phyloP scores from a whole-genome alignment of 495 filamentous ascomycete genomes.

The Aspergillus diversus region DNA sequence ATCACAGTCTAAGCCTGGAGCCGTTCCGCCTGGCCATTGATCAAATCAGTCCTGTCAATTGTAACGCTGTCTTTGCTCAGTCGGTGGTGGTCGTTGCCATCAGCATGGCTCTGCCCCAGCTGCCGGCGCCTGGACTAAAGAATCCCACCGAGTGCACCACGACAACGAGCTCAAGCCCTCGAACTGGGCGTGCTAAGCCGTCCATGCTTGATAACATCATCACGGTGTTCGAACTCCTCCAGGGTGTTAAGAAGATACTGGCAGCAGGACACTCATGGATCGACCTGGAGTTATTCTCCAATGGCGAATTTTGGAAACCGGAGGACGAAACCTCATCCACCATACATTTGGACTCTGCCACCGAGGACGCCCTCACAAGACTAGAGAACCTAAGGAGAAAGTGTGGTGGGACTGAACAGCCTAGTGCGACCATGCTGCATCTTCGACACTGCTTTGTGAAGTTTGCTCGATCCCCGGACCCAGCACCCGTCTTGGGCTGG shows the following conservation, averaged over 20 bases:
- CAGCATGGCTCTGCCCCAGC: conserved; percentile 43
- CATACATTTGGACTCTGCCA: conserved; percentile 24
- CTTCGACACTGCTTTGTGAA: conserved; percentile 33
- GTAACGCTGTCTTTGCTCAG: conserved; percentile 50
- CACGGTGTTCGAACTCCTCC: conserved; percentile 33
- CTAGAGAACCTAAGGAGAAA: conserved; percentile 23
- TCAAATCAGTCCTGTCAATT: conserved; percentile 44
- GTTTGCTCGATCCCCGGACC: conserved; percentile 24
- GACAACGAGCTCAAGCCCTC: background rate
- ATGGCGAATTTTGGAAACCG: conserved; percentile 24
- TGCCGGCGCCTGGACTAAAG: conserved; percentile 24
- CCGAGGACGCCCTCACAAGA: conserved; percentile 21
- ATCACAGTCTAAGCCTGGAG: conserved; percentile 49
- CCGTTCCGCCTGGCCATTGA: conserved; percentile 48
- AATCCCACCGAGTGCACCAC: conserved; percentile 19
- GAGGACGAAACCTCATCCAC: background rate
- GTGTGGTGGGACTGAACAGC: background rate
- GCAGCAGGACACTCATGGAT: conserved; percentile 30
- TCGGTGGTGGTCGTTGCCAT: conserved; percentile 50
- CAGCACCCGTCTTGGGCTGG: conserved; percentile 35
- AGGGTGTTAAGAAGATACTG: conserved; percentile 36
- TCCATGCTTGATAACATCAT: conserved; percentile 34
- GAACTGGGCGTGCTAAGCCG: background rate
- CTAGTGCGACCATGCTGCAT: conserved; percentile 26
- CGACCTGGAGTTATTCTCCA: conserved; percentile 28